Percentiles rank a stretch among this genome's conserved stretches.
Evolutionary conservation across 2,329 filamentous ascomycete genomes (phyloP).

Genomic region (Penicillium hordei): DNA sequence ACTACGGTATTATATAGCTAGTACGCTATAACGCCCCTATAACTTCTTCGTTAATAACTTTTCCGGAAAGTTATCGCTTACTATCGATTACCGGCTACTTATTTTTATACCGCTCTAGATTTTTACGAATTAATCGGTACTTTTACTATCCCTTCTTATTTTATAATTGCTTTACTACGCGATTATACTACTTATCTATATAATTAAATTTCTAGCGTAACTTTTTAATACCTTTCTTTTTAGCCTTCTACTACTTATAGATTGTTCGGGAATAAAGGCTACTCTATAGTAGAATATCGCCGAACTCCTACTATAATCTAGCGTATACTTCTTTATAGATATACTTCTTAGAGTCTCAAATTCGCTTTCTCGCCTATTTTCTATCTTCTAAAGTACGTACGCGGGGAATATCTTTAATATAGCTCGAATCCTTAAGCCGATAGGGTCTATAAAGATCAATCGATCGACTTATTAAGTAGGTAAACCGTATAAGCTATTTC

Average conservation of each 20-base stretch:
- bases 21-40: slow-evolving; percentile 22
- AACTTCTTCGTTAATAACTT: slow-evolving; percentile 26
- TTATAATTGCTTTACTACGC: slow-evolving; percentile 14
- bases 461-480: too few species aligned
- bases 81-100: slow-evolving; percentile 29
- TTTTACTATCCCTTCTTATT: slow-evolving; percentile 24
- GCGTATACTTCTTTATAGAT: too few species aligned
- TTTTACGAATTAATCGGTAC: slow-evolving; percentile 24
- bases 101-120: slow-evolving; percentile 29
- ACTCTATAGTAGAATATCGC: too few species aligned
- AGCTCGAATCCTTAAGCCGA: too few species aligned
- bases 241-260: slow-evolving; percentile 10
- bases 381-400: too few species aligned
- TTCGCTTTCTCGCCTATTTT: too few species aligned
- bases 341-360: too few species aligned
- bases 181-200: slow-evolving; percentile 15
- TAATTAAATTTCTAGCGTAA: slow-evolving; percentile 14
- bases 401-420: too few species aligned
- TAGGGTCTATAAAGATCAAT: too few species aligned
- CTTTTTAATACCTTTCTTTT: slow-evolving; percentile 11
- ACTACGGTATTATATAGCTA: slow-evolving; percentile 23
- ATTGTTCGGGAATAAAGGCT: not conserved
- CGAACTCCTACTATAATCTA: too few species aligned
- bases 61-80: slow-evolving; percentile 27
- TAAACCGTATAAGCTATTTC: too few species aligned